A percentile compares a stretch with the other conserved stretches of the same genome.
These are phyloP conservation scores for Cryptococcus sp. DNA, from an alignment of 1,284 basidiomycete species.

Conservation along the genomic window DNA sequence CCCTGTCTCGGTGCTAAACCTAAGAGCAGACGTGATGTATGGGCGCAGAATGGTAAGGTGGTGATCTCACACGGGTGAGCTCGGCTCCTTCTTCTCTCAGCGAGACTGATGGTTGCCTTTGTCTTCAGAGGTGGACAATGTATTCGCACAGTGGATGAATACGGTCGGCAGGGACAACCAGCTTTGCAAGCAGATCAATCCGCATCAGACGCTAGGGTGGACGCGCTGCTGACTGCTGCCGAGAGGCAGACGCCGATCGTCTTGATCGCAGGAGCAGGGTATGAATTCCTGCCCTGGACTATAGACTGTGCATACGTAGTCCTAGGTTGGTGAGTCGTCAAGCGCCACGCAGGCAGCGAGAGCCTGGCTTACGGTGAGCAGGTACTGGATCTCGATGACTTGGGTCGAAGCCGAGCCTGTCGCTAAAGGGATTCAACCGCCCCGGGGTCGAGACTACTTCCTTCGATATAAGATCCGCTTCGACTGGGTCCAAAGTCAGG, in stretches of 20 bases:
- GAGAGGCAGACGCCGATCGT: slow-evolving; percentile 33
- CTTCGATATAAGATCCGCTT: slow-evolving; percentile 48
- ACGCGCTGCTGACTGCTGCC: slow-evolving; percentile 34
- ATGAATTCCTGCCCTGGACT: slow-evolving; percentile 39
- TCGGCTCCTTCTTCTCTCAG: background rate
- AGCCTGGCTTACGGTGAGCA: slow-evolving; percentile 5
- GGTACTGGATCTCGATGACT: slow-evolving; percentile 45
- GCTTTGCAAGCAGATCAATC: slow-evolving; percentile 41
- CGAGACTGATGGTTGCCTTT: background rate
- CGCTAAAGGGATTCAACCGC: slow-evolving; percentile 16
- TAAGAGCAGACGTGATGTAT: slow-evolving; percentile 41
- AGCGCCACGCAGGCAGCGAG: background rate
- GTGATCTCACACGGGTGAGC: slow-evolving; percentile 48
- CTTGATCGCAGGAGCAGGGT: slow-evolving; percentile 43
- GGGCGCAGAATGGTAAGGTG: slow-evolving; percentile 41
- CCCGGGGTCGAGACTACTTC: slow-evolving; percentile 25
- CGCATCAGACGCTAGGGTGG: slow-evolving; percentile 33
- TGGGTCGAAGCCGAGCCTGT: slow-evolving; percentile 47
- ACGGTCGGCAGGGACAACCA: slow-evolving; percentile 21
- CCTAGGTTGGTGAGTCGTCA: slow-evolving; percentile 42
- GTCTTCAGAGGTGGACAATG: slow-evolving; percentile 35
- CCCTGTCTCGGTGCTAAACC: slow-evolving; percentile 7
- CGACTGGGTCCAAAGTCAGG: slow-evolving; percentile 46
- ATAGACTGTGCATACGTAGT: slow-evolving; percentile 40
- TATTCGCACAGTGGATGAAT: slow-evolving; percentile 9